Percentiles rank a stretch among this genome's conserved stretches.
These are phyloP conservation scores for Funneliformis mosseae DNA, from an alignment of 192 early-diverging fungal species.

Conservation along the genomic window DNA sequence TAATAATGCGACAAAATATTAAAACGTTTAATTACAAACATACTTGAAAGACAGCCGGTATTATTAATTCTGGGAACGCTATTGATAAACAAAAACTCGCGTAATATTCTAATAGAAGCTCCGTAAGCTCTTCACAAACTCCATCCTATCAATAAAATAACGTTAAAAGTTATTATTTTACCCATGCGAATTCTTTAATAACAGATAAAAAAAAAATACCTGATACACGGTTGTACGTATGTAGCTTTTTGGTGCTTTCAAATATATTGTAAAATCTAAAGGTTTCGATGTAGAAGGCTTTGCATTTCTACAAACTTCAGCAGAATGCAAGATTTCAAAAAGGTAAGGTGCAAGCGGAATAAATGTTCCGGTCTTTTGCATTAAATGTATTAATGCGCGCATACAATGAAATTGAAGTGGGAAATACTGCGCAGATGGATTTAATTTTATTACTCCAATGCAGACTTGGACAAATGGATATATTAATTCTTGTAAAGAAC, in stretches of 20 bases:
- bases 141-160: slow-evolving; percentile 53
- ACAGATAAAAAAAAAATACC: slow-evolving; percentile 32
- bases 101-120: slow-evolving; percentile 76
- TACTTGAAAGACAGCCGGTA: slow-evolving; percentile 81
- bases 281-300: slow-evolving; percentile 85
- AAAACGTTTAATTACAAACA: not conserved
- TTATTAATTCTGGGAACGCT: slow-evolving; percentile 92
- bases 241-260: slow-evolving; percentile 84
- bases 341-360: slow-evolving; percentile 85
- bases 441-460: slow-evolving; percentile 74
- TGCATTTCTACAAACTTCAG: slow-evolving; percentile 72
- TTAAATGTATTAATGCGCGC: slow-evolving; percentile 69
- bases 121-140: slow-evolving; percentile 78
- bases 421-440: slow-evolving; percentile 88
- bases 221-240: slow-evolving; percentile 84
- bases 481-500: slow-evolving; percentile 69
- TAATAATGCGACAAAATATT: not conserved
- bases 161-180: not conserved
- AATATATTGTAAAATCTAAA: slow-evolving; percentile 72
- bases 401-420: slow-evolving; percentile 91
- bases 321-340: slow-evolving; percentile 79
- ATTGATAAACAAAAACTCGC: slow-evolving; percentile 74
- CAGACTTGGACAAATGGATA: slow-evolving; percentile 89
- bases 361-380: slow-evolving; percentile 71
- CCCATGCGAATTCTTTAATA: not conserved